Base-by-base conservation (phyloP, 257 asterid species). In the Eucommia ulmoides region DNA sequence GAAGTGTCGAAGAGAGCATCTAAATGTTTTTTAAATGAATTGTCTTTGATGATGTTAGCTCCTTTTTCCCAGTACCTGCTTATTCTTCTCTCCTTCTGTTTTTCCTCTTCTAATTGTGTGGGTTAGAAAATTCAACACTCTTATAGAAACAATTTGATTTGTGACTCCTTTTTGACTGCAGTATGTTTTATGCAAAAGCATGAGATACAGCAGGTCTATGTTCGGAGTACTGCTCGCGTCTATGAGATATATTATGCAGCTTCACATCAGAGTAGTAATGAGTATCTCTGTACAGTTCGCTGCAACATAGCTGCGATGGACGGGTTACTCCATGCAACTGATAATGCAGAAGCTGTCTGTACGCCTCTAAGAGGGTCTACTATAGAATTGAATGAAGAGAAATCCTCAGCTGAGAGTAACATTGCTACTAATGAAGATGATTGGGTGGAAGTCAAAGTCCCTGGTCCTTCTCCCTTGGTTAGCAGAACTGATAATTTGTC, bases 151-250 rank as follows among this genome's bases (percentile, higher is more conserved):
- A 42, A 42, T 10, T 42, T 9, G n/a, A 15, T n/a, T 42, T 42
- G n/a, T 42, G n/a, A 16, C 8, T 16, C 48, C 4, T 2, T 42
- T 42, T 1, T 42, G 24, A 20, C 51, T 77, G 79, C 82, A 86
- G 96, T 83, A 52, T 55, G 64, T 66, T 81, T 91, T 62, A 63
- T 44, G 63, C 75, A 66, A 49, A 81, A 68, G 77, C 68, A 68
- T 45, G 84, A 77, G 20, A 63, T 86, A 48, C 56, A 71, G 42
- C 96, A 86, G 68, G 67, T 86, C 35, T 91, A 91, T 73, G 80
- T 86, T 49, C 82, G 95, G 49, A 91, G 99, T 72, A 83, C 87
- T 53, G 95, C 96, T 45, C 95, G 96, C 49, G 75, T 76, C 42
- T 86, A 73, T 62, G 99, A 91, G 74, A 66, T 86, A 49, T 86